These are phyloP conservation scores for Buddleja alternifolia DNA, from an alignment of 257 asterid species.

Conservation along the genomic window DNA sequence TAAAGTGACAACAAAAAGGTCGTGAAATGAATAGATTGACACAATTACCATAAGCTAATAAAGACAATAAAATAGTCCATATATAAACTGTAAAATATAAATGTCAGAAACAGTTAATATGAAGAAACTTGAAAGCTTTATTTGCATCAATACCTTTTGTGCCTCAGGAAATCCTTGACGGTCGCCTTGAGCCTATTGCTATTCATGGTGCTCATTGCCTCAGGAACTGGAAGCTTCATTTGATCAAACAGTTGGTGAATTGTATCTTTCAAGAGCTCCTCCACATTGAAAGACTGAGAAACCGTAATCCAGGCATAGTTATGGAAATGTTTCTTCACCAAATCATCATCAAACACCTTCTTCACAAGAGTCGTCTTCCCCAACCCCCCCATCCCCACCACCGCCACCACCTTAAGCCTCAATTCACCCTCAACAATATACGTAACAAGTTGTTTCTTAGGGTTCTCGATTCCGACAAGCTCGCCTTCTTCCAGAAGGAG, in stretches of 20 bases:
- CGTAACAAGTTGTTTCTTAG: not conserved
- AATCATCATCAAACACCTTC: constrained; percentile 37
- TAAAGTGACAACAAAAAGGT: too few relatives aligned
- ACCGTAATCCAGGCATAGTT: constrained; percentile 44
- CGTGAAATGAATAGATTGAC: too few relatives aligned
- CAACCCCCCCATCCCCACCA: constrained; percentile 45
- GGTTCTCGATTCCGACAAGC: constrained; percentile 35
- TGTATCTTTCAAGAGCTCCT: constrained; percentile 28
- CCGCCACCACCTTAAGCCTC: constrained; percentile 33
- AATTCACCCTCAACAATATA: constrained; percentile 20
- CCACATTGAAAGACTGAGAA: constrained; percentile 32
- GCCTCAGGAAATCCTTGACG: not conserved
- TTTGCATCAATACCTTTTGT: not conserved
- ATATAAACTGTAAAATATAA: too few relatives aligned
- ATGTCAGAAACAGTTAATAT: too few relatives aligned
- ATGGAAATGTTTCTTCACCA: constrained; percentile 33
- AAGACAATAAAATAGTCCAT: too few relatives aligned
- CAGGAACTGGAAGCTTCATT: constrained; percentile 25
- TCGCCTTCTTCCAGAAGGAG: constrained; percentile 38
- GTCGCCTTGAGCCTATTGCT: not conserved
- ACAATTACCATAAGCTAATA: too few relatives aligned
- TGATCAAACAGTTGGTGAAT: constrained; percentile 33
- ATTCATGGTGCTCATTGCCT: constrained; percentile 4
- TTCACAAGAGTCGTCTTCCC: constrained; percentile 49
- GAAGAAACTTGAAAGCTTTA: too few relatives aligned